Evolutionary conservation across 2,329 filamentous ascomycete species (phyloP).

Genomic region (Leptographium procerum): DNA sequence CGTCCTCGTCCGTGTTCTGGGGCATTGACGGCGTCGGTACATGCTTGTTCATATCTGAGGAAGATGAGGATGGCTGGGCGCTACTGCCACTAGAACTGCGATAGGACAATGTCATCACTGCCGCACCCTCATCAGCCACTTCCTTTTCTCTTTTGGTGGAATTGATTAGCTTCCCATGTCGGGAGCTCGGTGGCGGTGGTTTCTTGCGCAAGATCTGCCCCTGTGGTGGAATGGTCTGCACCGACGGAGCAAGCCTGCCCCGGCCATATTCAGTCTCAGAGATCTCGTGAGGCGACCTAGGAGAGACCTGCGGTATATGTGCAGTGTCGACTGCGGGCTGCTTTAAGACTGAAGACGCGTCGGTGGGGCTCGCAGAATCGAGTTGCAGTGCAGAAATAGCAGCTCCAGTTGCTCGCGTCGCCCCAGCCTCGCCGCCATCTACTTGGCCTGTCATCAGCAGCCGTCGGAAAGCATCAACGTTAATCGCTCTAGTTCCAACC

Average conservation of each 20-base stretch:
- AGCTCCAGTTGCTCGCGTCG: slow-evolving; percentile 14
- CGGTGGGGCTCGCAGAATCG: slow-evolving; percentile 41
- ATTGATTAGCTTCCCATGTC: slow-evolving; percentile 66
- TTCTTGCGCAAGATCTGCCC: slow-evolving; percentile 36
- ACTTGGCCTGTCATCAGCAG: slow-evolving; percentile 63
- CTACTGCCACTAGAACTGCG: background rate
- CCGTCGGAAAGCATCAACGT: slow-evolving; percentile 69
- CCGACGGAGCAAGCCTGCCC: slow-evolving; percentile 19
- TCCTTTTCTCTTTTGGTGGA: slow-evolving; percentile 28
- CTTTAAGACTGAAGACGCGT: slow-evolving; percentile 46
- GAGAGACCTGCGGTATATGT: slow-evolving; percentile 30
- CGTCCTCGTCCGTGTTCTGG: slow-evolving; percentile 33
- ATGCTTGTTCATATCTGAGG: slow-evolving; percentile 49
- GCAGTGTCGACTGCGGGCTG: slow-evolving; percentile 43
- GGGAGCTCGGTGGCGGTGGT: slow-evolving; percentile 62
- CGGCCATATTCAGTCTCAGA: slow-evolving; percentile 38
- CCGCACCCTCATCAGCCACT: slow-evolving; percentile 4
- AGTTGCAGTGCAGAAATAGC: background rate
- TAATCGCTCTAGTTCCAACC: slow-evolving; percentile 41
- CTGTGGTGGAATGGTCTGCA: background rate
- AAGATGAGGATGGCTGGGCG: slow-evolving; percentile 22
- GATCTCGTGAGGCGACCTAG: slow-evolving; percentile 47
- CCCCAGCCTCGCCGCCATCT: slow-evolving; percentile 19
- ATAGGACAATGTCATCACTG: slow-evolving; percentile 15
- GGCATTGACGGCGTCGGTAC: slow-evolving; percentile 42